Evolutionary conservation across 169 alveolate species (phyloP).

Genomic region (Amoebophrya sp.): DNA sequence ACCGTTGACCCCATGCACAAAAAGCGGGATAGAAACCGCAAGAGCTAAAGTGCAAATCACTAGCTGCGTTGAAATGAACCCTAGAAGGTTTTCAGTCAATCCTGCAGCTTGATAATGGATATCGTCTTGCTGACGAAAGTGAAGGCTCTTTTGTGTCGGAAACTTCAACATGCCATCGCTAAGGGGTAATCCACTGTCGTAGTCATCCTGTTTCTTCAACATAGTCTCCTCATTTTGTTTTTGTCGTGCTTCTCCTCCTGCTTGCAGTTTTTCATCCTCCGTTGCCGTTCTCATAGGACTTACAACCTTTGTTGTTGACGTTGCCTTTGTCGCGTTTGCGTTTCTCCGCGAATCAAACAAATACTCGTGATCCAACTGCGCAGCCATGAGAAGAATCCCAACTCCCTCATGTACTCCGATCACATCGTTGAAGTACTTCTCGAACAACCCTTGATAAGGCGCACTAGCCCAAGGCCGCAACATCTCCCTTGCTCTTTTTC

Average conservation of each 20-base stretch:
- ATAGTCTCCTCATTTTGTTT: not conserved
- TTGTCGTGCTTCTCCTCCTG: not conserved
- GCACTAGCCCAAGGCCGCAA: not conserved
- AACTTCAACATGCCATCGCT: too few relatives aligned
- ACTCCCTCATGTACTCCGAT: not conserved
- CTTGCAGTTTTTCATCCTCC: not conserved
- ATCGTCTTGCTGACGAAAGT: not conserved
- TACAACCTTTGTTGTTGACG: too few relatives aligned
- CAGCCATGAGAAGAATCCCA: not conserved
- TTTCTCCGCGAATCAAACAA: too few relatives aligned
- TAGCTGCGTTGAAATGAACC: not conserved
- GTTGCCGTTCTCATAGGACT: too few relatives aligned
- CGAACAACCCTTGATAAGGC: not conserved
- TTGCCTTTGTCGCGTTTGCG: not conserved
- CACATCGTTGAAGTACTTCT: not conserved
- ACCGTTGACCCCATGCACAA: not conserved
- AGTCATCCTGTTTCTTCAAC: not conserved
- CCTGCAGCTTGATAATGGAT: not conserved
- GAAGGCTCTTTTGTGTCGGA: not conserved
- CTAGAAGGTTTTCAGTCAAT: not conserved
- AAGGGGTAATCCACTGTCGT: too few relatives aligned
- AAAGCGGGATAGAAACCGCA: not conserved
- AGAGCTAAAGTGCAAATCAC: not conserved
- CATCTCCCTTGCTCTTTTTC: not conserved
- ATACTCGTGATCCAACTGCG: too few relatives aligned